Base-by-base conservation (phyloP, 768 basidiomycete genomes). In the Rhizopogon roseolus region DNA sequence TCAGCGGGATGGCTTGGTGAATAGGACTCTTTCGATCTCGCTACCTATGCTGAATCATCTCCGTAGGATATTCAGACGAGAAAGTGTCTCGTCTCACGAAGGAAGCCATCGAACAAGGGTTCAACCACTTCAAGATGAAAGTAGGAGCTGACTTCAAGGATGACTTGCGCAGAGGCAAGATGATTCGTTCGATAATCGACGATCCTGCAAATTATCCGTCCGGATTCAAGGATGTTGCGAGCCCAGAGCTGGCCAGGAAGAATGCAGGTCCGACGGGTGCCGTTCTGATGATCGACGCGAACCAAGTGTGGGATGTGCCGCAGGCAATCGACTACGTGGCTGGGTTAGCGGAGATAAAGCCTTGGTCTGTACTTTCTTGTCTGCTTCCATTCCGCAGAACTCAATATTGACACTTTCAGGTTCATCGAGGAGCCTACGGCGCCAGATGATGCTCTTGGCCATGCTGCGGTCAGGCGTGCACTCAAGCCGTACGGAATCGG, bases 71-170 rank as follows among this genome's bases (percentile, higher is more conserved):
- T 72, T 83, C 81, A 16, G 94, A 98, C 66, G 94, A 96, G 66
- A 97, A 97, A 66, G 84, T 98, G 25, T 80, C 84, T 1, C 80
- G 84, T 7, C 80, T 98, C 49, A 97, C 93, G 8, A 85, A 84
- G 63, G 91, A 94, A 65, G 90, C 93, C 32, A 77, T 98, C 49
- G 71, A 79, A 22, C 82, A 80, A 41, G 95, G 95, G 19, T 98
- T 98, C 81, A 96, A 92, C 73, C 94, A 97, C 73, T 98, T 98
- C 82, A 98, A 98, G 74, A 94, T 98, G 86, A 98, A 98, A 75
- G 96, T 98, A 59, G 96, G 96, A 50, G 86, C 88, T 25, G 79
- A 90, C 70, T 76, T 81, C 53, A 80, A 84, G 38, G 83, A 86
- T 66, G 96, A 97, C 71, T 75, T 94, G 49, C 86, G 93, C 48